Conservation (phyloP, 2,329 filamentous ascomycete genomes). For the Ceratocystis eucalypticola region DNA sequence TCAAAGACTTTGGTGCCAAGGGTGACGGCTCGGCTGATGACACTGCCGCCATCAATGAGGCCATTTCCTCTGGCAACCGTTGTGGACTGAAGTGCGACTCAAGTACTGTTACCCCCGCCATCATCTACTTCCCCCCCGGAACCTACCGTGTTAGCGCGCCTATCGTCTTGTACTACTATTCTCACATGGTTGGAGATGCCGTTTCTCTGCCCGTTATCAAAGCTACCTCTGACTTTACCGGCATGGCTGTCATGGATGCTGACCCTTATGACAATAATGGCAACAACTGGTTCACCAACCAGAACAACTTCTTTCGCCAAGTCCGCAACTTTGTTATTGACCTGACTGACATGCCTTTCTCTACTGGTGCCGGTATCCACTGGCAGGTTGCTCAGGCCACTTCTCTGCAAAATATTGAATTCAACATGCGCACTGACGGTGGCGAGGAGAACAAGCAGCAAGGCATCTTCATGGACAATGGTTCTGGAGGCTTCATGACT, state of each 20-base stretch:
- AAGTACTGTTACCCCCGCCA: slow-evolving; percentile 64
- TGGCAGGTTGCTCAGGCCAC: slow-evolving; percentile 81
- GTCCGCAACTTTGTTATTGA: slow-evolving; percentile 74
- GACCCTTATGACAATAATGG: slow-evolving; percentile 65
- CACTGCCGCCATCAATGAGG: slow-evolving; percentile 74
- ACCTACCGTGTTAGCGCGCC: slow-evolving; percentile 71
- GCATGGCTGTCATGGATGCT: slow-evolving; percentile 80
- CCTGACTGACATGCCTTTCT: slow-evolving; percentile 49
- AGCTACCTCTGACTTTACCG: slow-evolving; percentile 57
- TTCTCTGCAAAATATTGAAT: slow-evolving; percentile 65
- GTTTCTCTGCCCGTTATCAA: slow-evolving; percentile 60
- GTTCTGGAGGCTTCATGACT: slow-evolving; percentile 70
- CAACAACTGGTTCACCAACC: slow-evolving; percentile 64
- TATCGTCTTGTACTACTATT: slow-evolving; percentile 81
- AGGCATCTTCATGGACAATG: slow-evolving; percentile 76
- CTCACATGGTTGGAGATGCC: slow-evolving; percentile 78
- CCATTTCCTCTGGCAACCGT: slow-evolving; percentile 62
- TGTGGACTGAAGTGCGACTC: slow-evolving; percentile 76
- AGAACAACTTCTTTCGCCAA: slow-evolving; percentile 74
- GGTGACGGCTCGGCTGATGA: slow-evolving; percentile 64
- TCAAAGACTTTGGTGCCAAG: slow-evolving; percentile 59
- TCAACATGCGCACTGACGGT: slow-evolving; percentile 60
- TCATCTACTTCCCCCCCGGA: slow-evolving; percentile 85
- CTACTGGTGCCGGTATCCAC: slow-evolving; percentile 57
- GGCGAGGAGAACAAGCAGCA: slow-evolving; percentile 53